phyloP scores from a whole-genome alignment of 176 grass and related monocot species.

The Bonia amplexicaulis region DNA sequence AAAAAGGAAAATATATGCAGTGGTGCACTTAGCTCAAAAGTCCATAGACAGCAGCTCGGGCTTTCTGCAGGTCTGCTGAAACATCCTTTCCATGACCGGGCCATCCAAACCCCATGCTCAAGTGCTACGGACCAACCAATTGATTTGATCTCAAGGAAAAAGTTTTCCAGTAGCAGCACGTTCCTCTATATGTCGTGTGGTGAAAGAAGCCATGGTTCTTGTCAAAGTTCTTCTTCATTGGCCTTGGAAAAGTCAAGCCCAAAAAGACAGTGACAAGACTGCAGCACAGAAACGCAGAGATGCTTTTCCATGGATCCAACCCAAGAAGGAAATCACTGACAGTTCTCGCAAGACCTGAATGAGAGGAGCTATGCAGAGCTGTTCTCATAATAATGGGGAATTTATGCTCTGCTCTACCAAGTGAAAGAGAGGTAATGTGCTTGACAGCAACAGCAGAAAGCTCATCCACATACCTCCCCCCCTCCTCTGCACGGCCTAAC shows the following conservation, averaged over 20 bases:
- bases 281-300: constrained; percentile 10
- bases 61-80: background rate
- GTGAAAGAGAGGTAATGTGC: constrained; percentile 44
- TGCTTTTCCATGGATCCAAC: background rate
- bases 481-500: constrained; percentile 15
- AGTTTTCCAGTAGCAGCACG: background rate
- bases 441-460: constrained; percentile 37
- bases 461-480: constrained; percentile 35
- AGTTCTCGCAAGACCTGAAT: constrained; percentile 2
- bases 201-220: background rate
- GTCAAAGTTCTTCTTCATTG: background rate
- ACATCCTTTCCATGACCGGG: background rate
- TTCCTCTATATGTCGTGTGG: background rate
- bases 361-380: background rate
- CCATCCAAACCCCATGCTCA: background rate
- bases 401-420: constrained; percentile 33
- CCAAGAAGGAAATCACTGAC: background rate
- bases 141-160: background rate
- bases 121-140: background rate
- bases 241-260: constrained; percentile 17
- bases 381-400: constrained; percentile 24
- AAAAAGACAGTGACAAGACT: constrained; percentile 2
- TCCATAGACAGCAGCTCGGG: background rate
- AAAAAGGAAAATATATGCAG: too few species aligned
- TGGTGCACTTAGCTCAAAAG: too few species aligned